phyloP scores from a whole-genome alignment of 148 eudicot genomes.

The Persicaria tinctoria region DNA sequence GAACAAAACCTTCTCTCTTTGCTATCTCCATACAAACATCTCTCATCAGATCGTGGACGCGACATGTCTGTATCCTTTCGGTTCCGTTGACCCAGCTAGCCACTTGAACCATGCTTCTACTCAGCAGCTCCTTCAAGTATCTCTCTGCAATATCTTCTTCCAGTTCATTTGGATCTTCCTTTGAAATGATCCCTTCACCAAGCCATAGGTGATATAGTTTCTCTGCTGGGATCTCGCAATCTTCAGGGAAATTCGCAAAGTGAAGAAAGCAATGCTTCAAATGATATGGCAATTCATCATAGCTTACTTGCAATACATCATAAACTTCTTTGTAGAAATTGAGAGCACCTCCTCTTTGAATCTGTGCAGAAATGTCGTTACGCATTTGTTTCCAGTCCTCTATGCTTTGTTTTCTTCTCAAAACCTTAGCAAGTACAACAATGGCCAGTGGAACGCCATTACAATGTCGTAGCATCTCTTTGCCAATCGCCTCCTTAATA shows the following conservation, averaged over 20 bases:
- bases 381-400: not conserved
- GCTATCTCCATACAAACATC: not conserved
- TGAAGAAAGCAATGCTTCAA: no score
- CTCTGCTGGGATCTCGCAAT: not conserved
- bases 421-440: not conserved
- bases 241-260: not conserved
- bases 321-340: not conserved
- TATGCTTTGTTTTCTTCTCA: not conserved
- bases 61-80: not conserved
- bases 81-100: not conserved
- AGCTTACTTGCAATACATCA: not conserved
- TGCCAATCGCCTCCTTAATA: not conserved
- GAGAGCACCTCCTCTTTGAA: not conserved
- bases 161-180: not conserved
- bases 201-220: not conserved
- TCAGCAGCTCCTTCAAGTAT: not conserved
- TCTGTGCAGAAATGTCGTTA: not conserved
- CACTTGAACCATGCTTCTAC: not conserved
- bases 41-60: not conserved
- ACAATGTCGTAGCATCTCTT: not conserved
- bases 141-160: not conserved
- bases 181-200: not conserved
- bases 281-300: no score
- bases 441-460: constrained; percentile 7
- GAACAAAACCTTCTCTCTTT: not conserved